Percentiles rank a stretch among this genome's conserved stretches.
Evolutionary conservation across 306 rosid species (phyloP).

Genomic region (Sicyos edulis): DNA sequence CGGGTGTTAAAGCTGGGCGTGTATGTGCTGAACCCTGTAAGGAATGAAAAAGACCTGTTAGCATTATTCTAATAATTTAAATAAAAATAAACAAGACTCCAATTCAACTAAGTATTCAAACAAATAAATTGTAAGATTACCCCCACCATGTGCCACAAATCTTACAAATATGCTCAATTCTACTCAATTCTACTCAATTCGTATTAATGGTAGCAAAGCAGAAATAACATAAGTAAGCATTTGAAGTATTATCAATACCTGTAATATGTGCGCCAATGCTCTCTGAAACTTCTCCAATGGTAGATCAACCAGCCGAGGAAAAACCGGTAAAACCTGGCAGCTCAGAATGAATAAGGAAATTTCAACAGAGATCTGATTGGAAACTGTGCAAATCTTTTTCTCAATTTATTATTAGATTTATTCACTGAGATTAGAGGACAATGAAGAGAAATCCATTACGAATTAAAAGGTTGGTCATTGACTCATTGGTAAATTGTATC

Average conservation of each 20-base stretch:
- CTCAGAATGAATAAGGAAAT: slow-evolving; percentile 23
- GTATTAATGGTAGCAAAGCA: neutral
- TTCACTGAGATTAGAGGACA: neutral
- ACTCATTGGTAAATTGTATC: neutral
- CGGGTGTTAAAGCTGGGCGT: slow-evolving; percentile 94
- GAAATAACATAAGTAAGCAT: neutral
- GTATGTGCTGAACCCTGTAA: slow-evolving; percentile 97
- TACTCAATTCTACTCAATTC: neutral
- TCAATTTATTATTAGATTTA: neutral
- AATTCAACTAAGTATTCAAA: neutral
- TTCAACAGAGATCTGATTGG: neutral
- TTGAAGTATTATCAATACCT: slow-evolving; percentile 46
- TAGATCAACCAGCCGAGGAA: slow-evolving; percentile 84
- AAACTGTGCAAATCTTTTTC: neutral
- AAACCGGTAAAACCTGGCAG: slow-evolving; percentile 85
- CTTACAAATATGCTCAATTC: neutral
- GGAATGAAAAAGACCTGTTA: slow-evolving; percentile 5
- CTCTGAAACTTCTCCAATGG: slow-evolving; percentile 93
- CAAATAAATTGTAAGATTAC: neutral
- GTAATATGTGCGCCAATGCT: slow-evolving; percentile 93
- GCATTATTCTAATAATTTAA: slow-evolving; percentile 2
- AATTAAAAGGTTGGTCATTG: neutral
- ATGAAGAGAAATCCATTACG: neutral
- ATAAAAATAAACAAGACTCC: neutral
- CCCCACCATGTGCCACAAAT: slow-evolving; percentile 13